A percentile compares a stretch with the other conserved stretches of the same genome.
Conservation (phyloP, 805 yeast species). For the Wickerhamomyces canadensis region DNA sequence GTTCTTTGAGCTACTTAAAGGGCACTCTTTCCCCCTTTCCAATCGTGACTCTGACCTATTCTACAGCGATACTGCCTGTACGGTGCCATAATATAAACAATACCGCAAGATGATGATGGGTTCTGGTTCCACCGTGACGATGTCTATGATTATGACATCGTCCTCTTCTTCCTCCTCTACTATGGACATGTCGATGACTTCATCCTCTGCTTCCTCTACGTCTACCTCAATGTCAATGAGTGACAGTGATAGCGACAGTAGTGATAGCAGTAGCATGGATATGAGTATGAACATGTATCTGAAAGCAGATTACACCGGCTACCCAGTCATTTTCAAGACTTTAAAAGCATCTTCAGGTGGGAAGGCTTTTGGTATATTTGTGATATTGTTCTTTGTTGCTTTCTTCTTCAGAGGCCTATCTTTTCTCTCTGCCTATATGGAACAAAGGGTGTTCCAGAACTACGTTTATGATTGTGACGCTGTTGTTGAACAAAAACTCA, state of each 20-base stretch:
- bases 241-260: slow-evolving; percentile 4
- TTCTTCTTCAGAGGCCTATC: slow-evolving; percentile 55
- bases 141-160: slow-evolving; percentile 9
- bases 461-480: not conserved
- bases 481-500: not conserved
- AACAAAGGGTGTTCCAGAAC: slow-evolving; percentile 46
- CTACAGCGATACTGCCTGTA: too few relatives aligned
- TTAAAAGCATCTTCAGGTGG: slow-evolving; percentile 50
- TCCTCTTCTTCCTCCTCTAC: slow-evolving; percentile 4
- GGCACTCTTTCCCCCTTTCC: too few relatives aligned
- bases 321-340: slow-evolving; percentile 58
- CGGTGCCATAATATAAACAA: too few relatives aligned
- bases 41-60: too few relatives aligned
- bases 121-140: slow-evolving; percentile 16
- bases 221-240: slow-evolving; percentile 8
- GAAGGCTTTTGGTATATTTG: slow-evolving; percentile 70
- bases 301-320: slow-evolving; percentile 41
- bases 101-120: slow-evolving; percentile 25
- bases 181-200: slow-evolving; percentile 12
- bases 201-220: slow-evolving; percentile 9
- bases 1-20: too few relatives aligned
- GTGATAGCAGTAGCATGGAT: slow-evolving; percentile 3
- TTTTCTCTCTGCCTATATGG: slow-evolving; percentile 57
- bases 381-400: slow-evolving; percentile 51
- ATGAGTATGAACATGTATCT: slow-evolving; percentile 52